phyloP scores from a whole-genome alignment of 75 land plant species.

The Selaginella tamariscina region DNA sequence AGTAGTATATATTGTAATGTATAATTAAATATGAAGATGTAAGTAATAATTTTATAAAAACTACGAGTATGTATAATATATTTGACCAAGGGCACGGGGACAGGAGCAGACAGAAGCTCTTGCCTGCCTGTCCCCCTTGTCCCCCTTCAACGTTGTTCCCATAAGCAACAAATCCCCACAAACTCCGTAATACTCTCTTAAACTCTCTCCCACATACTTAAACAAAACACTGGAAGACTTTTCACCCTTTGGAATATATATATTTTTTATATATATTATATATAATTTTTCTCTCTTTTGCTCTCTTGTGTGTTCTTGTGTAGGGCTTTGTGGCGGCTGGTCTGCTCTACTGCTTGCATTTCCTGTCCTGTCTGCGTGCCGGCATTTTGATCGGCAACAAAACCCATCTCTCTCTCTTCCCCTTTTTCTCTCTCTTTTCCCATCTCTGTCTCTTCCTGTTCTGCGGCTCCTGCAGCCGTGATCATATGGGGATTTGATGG shows the following conservation, averaged over 20 bases:
- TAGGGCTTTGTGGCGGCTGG: neutral
- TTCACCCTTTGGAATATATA: no score
- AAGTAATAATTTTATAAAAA: no score
- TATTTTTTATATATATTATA: no score
- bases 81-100: neutral
- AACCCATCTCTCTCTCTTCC: slow-evolving; percentile 10
- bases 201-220: neutral
- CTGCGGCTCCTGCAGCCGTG: neutral
- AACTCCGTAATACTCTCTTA: neutral
- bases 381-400: neutral
- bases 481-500: neutral
- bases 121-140: slow-evolving; percentile 4
- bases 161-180: neutral
- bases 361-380: neutral
- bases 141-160: neutral
- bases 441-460: slow-evolving; percentile 5
- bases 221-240: no score
- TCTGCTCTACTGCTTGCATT: neutral
- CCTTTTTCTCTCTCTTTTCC: neutral
- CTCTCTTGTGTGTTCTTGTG: neutral
- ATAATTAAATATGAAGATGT: no score
- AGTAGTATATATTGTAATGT: no score
- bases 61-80: no score
- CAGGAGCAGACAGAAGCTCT: neutral
- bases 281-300: neutral